These are phyloP conservation scores for Azolla pinnata DNA, from an alignment of 75 land plant genomes.

Conservation along the genomic window DNA sequence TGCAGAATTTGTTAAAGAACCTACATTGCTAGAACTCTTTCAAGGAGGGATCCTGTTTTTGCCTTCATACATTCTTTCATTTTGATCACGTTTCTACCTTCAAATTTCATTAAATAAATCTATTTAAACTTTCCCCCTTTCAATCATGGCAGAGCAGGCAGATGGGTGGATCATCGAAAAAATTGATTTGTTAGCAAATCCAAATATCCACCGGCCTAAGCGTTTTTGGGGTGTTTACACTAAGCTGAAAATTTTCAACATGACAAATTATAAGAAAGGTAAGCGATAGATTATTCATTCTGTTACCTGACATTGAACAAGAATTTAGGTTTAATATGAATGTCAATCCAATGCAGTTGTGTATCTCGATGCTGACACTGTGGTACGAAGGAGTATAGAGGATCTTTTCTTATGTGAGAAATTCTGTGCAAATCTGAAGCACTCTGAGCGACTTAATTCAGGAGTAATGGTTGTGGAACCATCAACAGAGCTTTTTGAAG, in stretches of 20 bases:
- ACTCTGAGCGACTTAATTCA: constrained; percentile 94
- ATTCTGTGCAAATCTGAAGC: constrained; percentile 97
- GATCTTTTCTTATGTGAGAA: constrained; percentile 87
- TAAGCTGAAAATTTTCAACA: constrained; percentile 93
- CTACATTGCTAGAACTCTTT: too few relatives aligned
- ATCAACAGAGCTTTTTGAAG: constrained; percentile 58
- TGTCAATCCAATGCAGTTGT: constrained; percentile 48
- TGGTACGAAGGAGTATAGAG: constrained; percentile 77
- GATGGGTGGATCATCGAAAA: constrained; percentile 95
- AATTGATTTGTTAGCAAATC: constrained; percentile 80
- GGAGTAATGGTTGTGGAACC: constrained; percentile 99
- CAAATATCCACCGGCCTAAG: constrained; percentile 74
- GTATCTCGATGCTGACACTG: constrained; percentile 97
- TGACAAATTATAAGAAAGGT: constrained; percentile 92
- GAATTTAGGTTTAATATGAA: too few relatives aligned
- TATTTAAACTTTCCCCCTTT: not conserved
- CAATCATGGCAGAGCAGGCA: constrained; percentile 44
- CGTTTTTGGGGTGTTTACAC: constrained; percentile 99
- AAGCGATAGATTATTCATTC: too few relatives aligned
- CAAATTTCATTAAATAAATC: not conserved
- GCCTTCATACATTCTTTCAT: too few relatives aligned
- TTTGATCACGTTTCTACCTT: too few relatives aligned
- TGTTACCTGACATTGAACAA: too few relatives aligned
- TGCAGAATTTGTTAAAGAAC: too few relatives aligned
- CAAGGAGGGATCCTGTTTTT: too few relatives aligned